Evolutionary conservation across 2,329 filamentous ascomycete genomes (phyloP).

Genomic region (Chaetomium sp.): DNA sequence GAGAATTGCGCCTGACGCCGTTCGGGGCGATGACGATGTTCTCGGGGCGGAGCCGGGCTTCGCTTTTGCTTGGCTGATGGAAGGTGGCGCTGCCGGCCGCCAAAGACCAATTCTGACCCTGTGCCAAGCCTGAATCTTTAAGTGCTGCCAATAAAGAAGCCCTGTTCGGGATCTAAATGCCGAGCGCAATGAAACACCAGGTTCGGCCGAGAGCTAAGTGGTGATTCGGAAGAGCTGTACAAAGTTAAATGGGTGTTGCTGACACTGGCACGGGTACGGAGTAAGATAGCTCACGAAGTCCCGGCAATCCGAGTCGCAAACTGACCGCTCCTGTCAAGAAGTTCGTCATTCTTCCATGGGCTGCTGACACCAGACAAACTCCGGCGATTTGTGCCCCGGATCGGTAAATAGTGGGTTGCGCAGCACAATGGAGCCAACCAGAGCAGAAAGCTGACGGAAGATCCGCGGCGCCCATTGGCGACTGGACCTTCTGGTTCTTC

Average conservation of each 20-base stretch:
- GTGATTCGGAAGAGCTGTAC: background rate
- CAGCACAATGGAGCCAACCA: background rate
- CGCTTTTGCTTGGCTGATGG: conserved; percentile 30
- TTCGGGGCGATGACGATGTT: conserved; percentile 32
- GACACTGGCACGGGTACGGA: background rate
- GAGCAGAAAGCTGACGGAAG: background rate
- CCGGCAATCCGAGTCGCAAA: background rate
- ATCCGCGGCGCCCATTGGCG: conserved; percentile 7
- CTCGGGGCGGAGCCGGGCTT: conserved; percentile 31
- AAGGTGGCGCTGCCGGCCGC: conserved; percentile 28
- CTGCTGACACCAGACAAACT: conserved; percentile 6
- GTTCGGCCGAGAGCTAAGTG: background rate
- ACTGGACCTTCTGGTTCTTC: too few relatives aligned
- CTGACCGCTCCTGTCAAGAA: background rate
- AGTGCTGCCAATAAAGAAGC: conserved; percentile 17
- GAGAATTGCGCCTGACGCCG: conserved; percentile 23
- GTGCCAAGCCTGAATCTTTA: conserved; percentile 23
- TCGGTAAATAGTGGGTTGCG: conserved; percentile 23
- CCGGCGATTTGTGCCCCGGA: conserved; percentile 4
- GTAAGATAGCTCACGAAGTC: background rate
- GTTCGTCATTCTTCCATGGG: background rate
- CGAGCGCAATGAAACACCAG: background rate
- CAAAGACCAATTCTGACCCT: conserved; percentile 19
- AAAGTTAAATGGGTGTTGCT: background rate
- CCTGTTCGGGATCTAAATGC: background rate